Conservation (phyloP, 768 basidiomycete species). For the Mrakia blollopis region DNA sequence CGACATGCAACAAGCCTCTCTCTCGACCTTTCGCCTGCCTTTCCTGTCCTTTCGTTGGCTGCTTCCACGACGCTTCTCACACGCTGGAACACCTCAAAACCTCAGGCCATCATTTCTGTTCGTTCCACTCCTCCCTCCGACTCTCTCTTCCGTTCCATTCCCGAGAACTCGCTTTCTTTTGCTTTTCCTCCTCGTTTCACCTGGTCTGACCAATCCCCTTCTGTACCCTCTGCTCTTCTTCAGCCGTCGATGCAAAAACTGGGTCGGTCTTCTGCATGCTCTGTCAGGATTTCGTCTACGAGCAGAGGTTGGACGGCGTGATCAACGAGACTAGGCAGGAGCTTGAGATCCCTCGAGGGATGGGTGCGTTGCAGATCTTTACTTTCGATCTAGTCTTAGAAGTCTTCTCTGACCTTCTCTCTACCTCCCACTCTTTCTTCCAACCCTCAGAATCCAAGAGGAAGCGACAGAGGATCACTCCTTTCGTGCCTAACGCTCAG, state of each 20-base stretch:
- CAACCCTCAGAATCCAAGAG: neutral
- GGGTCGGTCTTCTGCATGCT: conserved; percentile 69
- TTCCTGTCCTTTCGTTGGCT: conserved; percentile 64
- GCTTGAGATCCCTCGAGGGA: conserved; percentile 58
- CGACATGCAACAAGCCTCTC: conserved; percentile 55
- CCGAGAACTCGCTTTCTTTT: neutral
- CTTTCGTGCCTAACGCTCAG: conserved; percentile 7
- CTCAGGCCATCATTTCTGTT: conserved; percentile 62
- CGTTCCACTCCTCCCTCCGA: conserved; percentile 41
- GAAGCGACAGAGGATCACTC: conserved; percentile 14
- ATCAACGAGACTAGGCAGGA: conserved; percentile 29
- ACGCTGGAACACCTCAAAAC: conserved; percentile 56
- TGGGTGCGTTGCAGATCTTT: conserved; percentile 20
- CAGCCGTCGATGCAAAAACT: conserved; percentile 68
- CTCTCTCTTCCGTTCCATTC: conserved; percentile 10
- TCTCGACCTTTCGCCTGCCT: conserved; percentile 67
- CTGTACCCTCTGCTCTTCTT: neutral
- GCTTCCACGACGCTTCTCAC: conserved; percentile 54
- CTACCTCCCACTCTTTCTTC: conserved; percentile 44
- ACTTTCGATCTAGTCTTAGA: conserved; percentile 15
- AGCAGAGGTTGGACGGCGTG: conserved; percentile 44
- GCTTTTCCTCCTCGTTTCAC: neutral
- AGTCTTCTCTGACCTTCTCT: conserved; percentile 9
- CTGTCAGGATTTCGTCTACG: conserved; percentile 72
- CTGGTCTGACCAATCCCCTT: conserved; percentile 11